Base-by-base conservation (phyloP, 2,329 filamentous ascomycete genomes). In the Fusarium globosum region DNA sequence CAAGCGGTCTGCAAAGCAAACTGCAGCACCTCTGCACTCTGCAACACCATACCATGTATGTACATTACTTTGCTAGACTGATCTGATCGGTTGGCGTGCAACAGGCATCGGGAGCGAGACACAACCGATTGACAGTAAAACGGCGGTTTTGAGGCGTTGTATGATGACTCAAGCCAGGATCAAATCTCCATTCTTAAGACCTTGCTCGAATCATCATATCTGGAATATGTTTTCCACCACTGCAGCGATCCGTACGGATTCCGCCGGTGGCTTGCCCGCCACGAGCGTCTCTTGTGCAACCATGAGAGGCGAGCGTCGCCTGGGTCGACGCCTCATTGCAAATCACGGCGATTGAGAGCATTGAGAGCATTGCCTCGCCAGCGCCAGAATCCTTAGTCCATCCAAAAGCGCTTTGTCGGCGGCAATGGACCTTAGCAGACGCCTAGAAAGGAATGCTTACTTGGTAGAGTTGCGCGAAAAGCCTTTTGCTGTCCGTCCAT, bases 1-100 rank as follows among this genome's bases (percentile, higher is more conserved):
- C 68, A 69, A 70, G 75, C 74, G 70, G 75, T 74, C 68, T 76
- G 68, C 62, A 41, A 60, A 61, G 71, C 67, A 46, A 60, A 60
- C 45, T 43, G 52, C 58, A 66, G 53, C 63, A 70, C 65, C 65
- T 77, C 66, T 71, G 65, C 73, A 73, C 61, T 42, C 46, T 57
- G 57, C 45, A 41, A 52, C 38, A 52, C 42, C n/a, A 38, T 43
- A 30, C 18, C n/a, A 20, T 49, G 28, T 65, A 48, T 48, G 51
- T 46, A 42, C 36, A 45, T 30, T 66, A 62, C 46, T 61, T 38
- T 58, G 36, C 26, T 65, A 41, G 52, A 52, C 57, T 71, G 63
- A 49, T 62, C 42, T 65, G 58, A 67, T 60, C 42, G 52, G 36
- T 36, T 65, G 65, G 55, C 48, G 42, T 35, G 56, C 51, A 69